Evolutionary conservation across 78 protist species (phyloP).

Genomic region (Dictyostelium firmibasis): DNA sequence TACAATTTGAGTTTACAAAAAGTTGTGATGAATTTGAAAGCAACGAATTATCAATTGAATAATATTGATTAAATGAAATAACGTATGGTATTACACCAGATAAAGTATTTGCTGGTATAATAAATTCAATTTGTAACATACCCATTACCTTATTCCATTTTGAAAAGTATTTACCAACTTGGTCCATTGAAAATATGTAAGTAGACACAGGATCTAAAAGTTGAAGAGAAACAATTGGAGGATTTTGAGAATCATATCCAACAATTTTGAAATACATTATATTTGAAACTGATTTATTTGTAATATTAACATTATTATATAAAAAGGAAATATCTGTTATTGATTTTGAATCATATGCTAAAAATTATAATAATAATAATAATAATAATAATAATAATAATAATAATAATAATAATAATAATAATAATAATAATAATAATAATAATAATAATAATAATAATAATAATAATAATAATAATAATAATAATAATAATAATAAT

Average conservation of each 20-base stretch:
- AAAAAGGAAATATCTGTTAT: neutral
- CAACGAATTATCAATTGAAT: neutral
- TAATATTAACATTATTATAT: neutral
- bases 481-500: too few species aligned
- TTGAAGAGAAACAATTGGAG: neutral
- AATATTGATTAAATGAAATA: neutral
- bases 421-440: too few species aligned
- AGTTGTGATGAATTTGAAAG: neutral
- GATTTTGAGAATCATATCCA: neutral
- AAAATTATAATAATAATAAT: neutral
- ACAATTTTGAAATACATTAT: neutral
- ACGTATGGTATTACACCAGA: neutral
- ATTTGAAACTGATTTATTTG: neutral
- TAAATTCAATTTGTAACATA: neutral
- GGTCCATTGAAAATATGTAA: neutral
- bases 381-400: neutral
- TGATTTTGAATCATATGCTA: neutral
- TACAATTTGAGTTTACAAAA: neutral
- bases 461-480: too few species aligned
- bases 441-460: too few species aligned
- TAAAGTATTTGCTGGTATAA: neutral
- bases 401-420: too few species aligned
- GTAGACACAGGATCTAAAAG: neutral
- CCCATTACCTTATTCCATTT: neutral
- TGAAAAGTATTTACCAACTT: neutral